Evolutionary conservation across 352 stramenopile genomes (phyloP), one percentile per base, ranked within the genome.

Genomic region (Pythium scleroteichum): DNA sequence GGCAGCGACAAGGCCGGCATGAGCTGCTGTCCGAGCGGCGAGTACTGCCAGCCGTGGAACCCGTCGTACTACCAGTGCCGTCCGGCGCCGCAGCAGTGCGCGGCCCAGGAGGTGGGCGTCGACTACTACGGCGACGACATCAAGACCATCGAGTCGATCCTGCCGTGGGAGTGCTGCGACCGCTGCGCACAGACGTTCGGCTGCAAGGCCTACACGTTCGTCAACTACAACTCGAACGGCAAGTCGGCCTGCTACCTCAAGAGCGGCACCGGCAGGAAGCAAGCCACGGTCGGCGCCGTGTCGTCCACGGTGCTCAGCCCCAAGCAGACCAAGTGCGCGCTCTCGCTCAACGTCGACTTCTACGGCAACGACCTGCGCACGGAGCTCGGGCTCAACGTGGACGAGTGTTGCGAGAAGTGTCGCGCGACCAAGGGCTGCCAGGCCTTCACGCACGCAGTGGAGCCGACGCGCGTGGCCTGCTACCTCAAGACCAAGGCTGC

Each of bases 31-130:
- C 67, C 71, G n/a, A 56, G 51, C 10, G 67, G 68, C 26, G 17
- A 59, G 39, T 83, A 80, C 66, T 82, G 74, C 54, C 74, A 82
- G 60, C 71, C 74, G 8, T 79, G 71, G 68, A 71, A 78, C 64
- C 40, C 68, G 4, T 56, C 48, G 26, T 71, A 71, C 61, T 79
- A 81, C 59, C 72, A 84, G 56, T 84, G 49, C 66, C 32, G 71
- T 14, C 32, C 49, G 8, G 27, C 67, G 12, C 75, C 75, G 0
- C 35, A 26, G 13, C 49, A 76, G 45, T 84, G 75, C 51, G 41
- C 64, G 14, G 33, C 61, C 20, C 70, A 81, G 53, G 54, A 69
- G 22, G 71, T 63, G 17, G 62, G 75, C 59, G 68, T 70, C 32
- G 70, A 78, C 48, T 71, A 71, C 49, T 64, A 57, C 24, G 70